Evolutionary conservation across 2,329 filamentous ascomycete genomes (phyloP), one percentile per base, ranked within the genome.

Genomic region (Eurotiales sp.): DNA sequence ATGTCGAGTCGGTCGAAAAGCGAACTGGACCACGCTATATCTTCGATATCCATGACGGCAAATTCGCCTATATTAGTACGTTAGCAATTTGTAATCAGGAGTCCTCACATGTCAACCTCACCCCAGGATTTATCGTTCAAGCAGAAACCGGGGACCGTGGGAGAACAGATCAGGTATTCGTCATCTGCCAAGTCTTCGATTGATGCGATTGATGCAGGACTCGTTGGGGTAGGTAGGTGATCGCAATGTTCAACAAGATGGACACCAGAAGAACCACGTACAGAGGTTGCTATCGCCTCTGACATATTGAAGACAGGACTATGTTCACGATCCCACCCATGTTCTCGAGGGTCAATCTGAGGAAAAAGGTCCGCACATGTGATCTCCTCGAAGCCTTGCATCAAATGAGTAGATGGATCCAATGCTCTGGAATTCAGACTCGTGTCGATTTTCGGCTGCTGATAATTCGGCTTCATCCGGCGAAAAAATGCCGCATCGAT

Each of bases 401-500:
- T 42, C 27, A 43, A 42, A 34, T 46, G 29, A 46, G 43, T 27
- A 37, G 43, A 46, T n/a, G 43, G 25, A 17, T 46, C 27, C n/a
- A 46, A 46, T 30, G 43, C 19, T 27, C 43, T 30, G 43, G 15
- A 32, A 43, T 27, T 41, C 40, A 1, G 30, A 50, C 17, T n/a
- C 22, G 15, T 3, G 11, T 39, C 30, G 6, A 46, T 37, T 50
- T 14, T 39, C 25, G 34, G 21, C 34, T 29, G 30, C 29, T 22
- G 29, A 25, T 46, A 22, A 7, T 47, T 61, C 61, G 60, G 59
- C 47, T 64, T 64, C 27, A 52, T 57, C 44, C 61, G 56, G 45
- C 51, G 51, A 55, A 65, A 66, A 45, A 54, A 58, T 40, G 51
- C 51, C n/a, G 60, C 53, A 57, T 66, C 56, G 22, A 66, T 48